Percentiles rank a stretch among this genome's conserved stretches.
Evolutionary conservation across 495 filamentous ascomycete genomes (phyloP).

Genomic region (Baudoinia panamericana): DNA sequence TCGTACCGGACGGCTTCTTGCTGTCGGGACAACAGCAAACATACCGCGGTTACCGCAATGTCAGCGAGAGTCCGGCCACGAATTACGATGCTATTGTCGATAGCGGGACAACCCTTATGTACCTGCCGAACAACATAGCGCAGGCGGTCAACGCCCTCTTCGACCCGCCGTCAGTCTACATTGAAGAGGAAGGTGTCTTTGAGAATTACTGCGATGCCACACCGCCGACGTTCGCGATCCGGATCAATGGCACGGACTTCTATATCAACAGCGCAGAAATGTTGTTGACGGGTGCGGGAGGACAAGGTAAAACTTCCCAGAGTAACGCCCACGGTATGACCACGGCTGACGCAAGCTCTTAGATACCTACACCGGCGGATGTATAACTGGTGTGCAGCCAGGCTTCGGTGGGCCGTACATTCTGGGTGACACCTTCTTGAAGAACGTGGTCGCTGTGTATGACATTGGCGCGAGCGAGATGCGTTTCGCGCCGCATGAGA

Average conservation of each 20-base stretch:
- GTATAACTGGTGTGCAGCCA: conserved; percentile 10
- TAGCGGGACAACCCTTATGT: conserved; percentile 35
- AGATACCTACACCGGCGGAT: conserved; percentile 8
- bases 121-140: conserved; percentile 33
- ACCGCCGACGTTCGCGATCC: conserved; percentile 39
- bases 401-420: conserved; percentile 24
- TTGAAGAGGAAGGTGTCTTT: conserved; percentile 35
- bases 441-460: conserved; percentile 49
- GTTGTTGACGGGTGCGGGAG: conserved; percentile 31
- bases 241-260: conserved; percentile 38
- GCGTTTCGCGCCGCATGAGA: conserved; percentile 30
- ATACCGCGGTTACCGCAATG: not conserved
- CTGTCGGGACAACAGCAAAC: conserved; percentile 15
- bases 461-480: conserved; percentile 45
- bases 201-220: conserved; percentile 43
- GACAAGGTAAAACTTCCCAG: too few relatives aligned
- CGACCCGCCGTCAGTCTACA: conserved; percentile 39
- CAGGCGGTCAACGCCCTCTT: conserved; percentile 40
- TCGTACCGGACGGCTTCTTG: conserved; percentile 30
- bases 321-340: too few relatives aligned
- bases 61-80: not conserved
- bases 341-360: too few relatives aligned
- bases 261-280: conserved; percentile 43
- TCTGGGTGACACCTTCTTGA: conserved; percentile 49
- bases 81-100: conserved; percentile 28